These are phyloP conservation scores for Bocquillonia castaneifolia DNA, from an alignment of 441 rosid genomes.

Conservation along the genomic window DNA sequence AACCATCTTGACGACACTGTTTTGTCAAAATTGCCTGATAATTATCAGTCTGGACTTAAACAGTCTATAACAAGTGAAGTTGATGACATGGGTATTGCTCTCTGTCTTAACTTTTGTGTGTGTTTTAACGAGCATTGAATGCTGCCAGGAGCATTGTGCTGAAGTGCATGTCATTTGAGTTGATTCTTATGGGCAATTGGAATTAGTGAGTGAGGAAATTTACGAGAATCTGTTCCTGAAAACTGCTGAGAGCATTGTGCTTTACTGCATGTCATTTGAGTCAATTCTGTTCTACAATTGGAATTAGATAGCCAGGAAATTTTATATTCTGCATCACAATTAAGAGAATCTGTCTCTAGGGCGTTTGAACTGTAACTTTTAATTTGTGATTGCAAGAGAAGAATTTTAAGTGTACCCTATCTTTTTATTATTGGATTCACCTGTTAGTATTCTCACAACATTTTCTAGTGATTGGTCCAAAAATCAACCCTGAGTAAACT, in stretches of 20 bases:
- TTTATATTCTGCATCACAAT: not conserved
- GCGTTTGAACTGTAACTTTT: not conserved
- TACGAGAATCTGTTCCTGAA: no score
- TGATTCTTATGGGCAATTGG: not conserved
- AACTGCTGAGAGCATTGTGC: not conserved
- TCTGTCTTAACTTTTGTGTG: not conserved
- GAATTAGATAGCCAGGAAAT: not conserved
- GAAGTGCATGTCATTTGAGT: not conserved
- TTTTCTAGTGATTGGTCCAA: not conserved
- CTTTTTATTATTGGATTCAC: not conserved
- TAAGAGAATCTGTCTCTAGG: not conserved
- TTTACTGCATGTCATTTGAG: not conserved
- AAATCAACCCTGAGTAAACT: not conserved
- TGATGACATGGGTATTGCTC: slow-evolving; percentile 69
- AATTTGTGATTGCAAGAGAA: not conserved
- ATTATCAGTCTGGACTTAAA: slow-evolving; percentile 58
- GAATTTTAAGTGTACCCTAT: not conserved
- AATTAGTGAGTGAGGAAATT: no score
- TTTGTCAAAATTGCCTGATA: slow-evolving; percentile 66
- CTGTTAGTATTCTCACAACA: not conserved
- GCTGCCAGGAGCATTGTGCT: not conserved
- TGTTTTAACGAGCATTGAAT: not conserved
- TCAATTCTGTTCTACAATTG: not conserved
- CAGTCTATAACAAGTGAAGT: slow-evolving; percentile 71
- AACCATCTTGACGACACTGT: slow-evolving; percentile 71